phyloP scores from a whole-genome alignment of 2,329 filamentous ascomycete genomes.

The Emmonsia crescens region DNA sequence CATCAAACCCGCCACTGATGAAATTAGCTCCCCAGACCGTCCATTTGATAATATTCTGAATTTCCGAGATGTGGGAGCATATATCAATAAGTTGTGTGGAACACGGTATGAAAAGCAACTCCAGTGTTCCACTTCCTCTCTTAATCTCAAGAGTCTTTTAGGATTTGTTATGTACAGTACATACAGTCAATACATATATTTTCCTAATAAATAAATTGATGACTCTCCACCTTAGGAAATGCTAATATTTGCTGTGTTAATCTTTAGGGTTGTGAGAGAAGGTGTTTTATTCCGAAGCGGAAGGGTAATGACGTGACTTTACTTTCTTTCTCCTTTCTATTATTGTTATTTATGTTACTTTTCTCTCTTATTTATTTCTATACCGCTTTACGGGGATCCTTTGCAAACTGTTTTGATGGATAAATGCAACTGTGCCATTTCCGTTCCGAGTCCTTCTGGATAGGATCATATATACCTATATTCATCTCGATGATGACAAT shows the following conservation, averaged over 20 bases:
- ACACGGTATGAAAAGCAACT: conserved; percentile 37
- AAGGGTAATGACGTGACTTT: conserved; percentile 35
- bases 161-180: neutral
- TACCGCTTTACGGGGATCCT: neutral
- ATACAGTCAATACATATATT: too few species aligned
- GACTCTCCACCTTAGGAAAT: neutral
- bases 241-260: neutral
- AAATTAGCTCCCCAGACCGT: conserved; percentile 18
- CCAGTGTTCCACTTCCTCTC: neutral
- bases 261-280: conserved; percentile 41
- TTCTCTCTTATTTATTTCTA: neutral
- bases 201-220: neutral
- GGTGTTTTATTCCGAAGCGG: conserved; percentile 60
- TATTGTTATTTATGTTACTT: neutral
- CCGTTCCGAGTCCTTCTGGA: neutral
- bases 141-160: too few species aligned
- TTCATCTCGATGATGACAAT: neutral
- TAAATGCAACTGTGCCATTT: neutral
- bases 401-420: neutral
- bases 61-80: conserved; percentile 64
- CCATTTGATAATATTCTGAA: conserved; percentile 54
- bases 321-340: neutral
- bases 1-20: neutral
- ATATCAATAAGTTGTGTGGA: conserved; percentile 50
- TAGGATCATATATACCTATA: neutral